Percentiles rank a stretch among this genome's conserved stretches.
phyloP scores from a whole-genome alignment of 139 green algal species.

The Tetradesmus lagerheimii region DNA sequence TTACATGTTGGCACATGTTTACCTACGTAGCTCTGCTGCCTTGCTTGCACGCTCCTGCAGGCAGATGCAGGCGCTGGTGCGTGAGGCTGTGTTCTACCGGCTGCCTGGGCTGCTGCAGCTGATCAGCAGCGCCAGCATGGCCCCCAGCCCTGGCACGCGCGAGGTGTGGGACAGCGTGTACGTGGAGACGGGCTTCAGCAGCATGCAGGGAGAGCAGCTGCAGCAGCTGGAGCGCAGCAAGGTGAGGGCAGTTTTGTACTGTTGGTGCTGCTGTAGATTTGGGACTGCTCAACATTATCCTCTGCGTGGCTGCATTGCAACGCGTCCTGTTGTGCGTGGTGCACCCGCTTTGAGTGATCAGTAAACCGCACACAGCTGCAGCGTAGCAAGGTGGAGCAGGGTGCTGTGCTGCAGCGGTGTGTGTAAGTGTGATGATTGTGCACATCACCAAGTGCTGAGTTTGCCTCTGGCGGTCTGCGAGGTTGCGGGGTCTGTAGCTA shows the following conservation, averaged over 20 bases:
- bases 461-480: too few species aligned
- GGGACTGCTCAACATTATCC: too few species aligned
- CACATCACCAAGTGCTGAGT: too few species aligned
- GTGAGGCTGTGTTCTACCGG: constrained; percentile 53
- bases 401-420: neutral
- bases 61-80: constrained; percentile 46
- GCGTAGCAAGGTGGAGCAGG: neutral
- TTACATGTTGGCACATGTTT: too few species aligned
- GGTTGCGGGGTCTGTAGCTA: too few species aligned
- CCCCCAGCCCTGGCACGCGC: constrained; percentile 44
- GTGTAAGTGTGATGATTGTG: too few species aligned
- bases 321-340: too few species aligned
- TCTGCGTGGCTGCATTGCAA: too few species aligned
- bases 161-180: constrained; percentile 48
- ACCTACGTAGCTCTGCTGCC: too few species aligned
- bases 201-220: constrained; percentile 39
- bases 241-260: neutral
- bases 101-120: constrained; percentile 43
- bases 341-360: too few species aligned
- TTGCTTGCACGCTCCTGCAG: constrained; percentile 29
- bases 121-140: constrained; percentile 29
- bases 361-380: too few species aligned
- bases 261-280: neutral
- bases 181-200: constrained; percentile 54
- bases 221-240: constrained; percentile 50